Base-by-base conservation (phyloP, 2,329 filamentous ascomycete genomes). In the Cytospora chrysosperma region DNA sequence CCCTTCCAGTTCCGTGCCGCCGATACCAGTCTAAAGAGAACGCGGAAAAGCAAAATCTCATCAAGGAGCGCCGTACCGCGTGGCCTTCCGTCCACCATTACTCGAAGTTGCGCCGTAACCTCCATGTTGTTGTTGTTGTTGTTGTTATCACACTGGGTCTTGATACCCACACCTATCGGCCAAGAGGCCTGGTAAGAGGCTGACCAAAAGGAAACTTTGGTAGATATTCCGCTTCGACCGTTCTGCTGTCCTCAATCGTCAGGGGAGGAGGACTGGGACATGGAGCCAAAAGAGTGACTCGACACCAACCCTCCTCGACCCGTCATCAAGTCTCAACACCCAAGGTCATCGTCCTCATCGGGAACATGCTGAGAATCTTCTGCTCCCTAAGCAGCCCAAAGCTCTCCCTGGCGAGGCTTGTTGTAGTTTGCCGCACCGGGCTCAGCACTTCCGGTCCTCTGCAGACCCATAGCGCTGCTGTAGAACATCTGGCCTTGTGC, bases 381-480 rank as follows among this genome's bases (percentile, higher is more conserved):
- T 24, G 43, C n/a, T 24, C n/a, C 17, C 37, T 64, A 66, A 19
- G 57, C 73, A 34, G 81, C 77, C 83, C 83, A 85, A 71, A 85
- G 77, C 70, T 85, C 82, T 63, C 75, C 78, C 68, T 80, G 78
- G 65, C 83, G 80, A 63, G 85, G 80, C 74, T 87, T 89, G 67
- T 85, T 78, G 69, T 88, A 90, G 62, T 83, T 81, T 61, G 86
- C 82, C 8, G 73, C 68, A 40, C 72, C 70, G 21, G 89, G 87
- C 73, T 95, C 90, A 3, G 90, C 86, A 81, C 90, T 92, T 69
- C 90, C 88, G 4, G 89, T 88, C 64, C 90, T 63, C 50, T 56
- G 84, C 62, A 90, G 86, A 69, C 92, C 87, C 64, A 86, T 74
- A 10, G 74, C 83, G 7, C 85, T 83, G 66, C 86, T 86, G 40